Base-by-base conservation (phyloP, 106 monocot species). In the Dendrobium officinale region DNA sequence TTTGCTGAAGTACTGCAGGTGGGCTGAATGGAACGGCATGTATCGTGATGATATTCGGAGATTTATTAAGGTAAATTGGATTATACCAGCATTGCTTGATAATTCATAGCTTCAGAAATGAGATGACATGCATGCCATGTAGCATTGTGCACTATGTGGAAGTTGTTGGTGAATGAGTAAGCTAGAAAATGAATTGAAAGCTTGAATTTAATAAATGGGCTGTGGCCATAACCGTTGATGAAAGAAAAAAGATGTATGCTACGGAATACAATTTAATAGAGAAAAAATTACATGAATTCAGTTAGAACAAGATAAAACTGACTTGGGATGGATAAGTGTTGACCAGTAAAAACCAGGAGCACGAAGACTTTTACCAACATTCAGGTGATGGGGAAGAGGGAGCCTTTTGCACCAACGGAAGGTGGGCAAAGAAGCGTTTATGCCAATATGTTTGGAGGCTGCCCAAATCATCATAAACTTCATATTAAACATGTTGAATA, bases 11-110 rank as follows among this genome's bases (percentile, higher is more conserved):
- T 85, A 13, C 83, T 89, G 58, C 85, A 99, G 99, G 88, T 99
- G 99, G 99, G 99, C 99, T 75, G 99, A 99, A 88, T 99, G 99
- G 99, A 99, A 99, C 75, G 99, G 99, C 45, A 85, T 90, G 79
- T 99, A 99, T 67, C 92, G 99, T 79, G 95, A 95, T 87, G 99
- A 95, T 83, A 85, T 99, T 80, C 82, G 98, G 79, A 91, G 85
- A 85, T 95, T 95, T 75, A 82, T 99, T 42, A 99, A 93, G 99
- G 99, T 99, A 77, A 79, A 79, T 24, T 48, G 16, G 24, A 58
- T n/a, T 18, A 77, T 80, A 40, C 22, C 74, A 59, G 17, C 73
- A 61, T 49, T 81, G 43, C 43, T 81, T 56, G 51, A 77, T 51
- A n/a, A 54, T 44, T 48, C 27, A 51, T 77, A 77, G 54, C 31